Evolutionary conservation across 495 filamentous ascomycete genomes (phyloP).

Genomic region (Trichoderma reesei): DNA sequence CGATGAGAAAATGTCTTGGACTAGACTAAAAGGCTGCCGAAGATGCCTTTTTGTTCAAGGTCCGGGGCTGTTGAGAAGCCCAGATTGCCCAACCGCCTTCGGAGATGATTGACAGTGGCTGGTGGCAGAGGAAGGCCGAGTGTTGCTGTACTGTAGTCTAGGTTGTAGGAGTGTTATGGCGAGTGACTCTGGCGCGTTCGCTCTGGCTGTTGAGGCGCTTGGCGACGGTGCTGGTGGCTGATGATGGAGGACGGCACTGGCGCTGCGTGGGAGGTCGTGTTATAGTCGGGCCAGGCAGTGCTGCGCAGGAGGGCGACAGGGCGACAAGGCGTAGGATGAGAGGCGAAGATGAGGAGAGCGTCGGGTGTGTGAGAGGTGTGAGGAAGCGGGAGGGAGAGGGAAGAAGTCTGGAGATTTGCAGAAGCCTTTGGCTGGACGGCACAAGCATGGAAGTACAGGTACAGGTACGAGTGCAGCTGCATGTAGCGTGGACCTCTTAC

Average conservation of each 20-base stretch:
- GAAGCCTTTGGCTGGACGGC: not conserved
- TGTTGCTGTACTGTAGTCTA: not conserved
- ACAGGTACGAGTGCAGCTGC: not conserved
- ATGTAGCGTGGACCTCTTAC: not conserved
- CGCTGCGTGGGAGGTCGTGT: no score
- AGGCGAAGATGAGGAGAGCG: not conserved
- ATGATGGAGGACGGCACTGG: no score
- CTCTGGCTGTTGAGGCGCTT: no score
- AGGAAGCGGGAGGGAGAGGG: not conserved
- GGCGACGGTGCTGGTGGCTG: no score
- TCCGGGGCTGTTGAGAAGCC: not conserved
- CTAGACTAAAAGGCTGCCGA: not conserved
- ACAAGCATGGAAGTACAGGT: not conserved
- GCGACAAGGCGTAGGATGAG: not conserved
- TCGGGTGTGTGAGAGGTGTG: not conserved
- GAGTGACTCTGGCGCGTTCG: no score
- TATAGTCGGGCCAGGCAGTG: no score
- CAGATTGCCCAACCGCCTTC: not conserved
- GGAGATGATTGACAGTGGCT: not conserved
- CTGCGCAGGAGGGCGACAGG: not conserved
- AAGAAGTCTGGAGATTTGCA: not conserved
- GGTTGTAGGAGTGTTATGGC: no score
- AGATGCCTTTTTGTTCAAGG: not conserved
- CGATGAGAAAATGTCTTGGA: not conserved
- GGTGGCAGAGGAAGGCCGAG: not conserved